Evolutionary conservation across 805 yeast species (phyloP), one percentile per base, ranked within the genome.

Genomic region (Yamadazyma kitorensis): DNA sequence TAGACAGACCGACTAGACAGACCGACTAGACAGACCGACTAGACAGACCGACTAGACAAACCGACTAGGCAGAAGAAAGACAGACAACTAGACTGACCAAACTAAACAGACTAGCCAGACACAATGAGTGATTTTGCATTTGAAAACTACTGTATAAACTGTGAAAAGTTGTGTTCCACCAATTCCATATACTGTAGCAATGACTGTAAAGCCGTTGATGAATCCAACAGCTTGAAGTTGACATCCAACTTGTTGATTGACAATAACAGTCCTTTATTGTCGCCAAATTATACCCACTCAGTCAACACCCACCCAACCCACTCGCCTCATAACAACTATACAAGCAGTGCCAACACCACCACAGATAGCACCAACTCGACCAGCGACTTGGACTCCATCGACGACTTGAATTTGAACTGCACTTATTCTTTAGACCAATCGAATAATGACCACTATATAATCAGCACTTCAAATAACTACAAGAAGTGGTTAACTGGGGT

Each of bases 71-170:
- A n/a, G n/a, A n/a, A n/a, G n/a, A n/a, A n/a, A n/a, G n/a, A n/a
- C n/a, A n/a, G n/a, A n/a, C n/a, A n/a, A n/a, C n/a, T n/a, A n/a
- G n/a, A n/a, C n/a, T n/a, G n/a, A n/a, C n/a, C n/a, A n/a, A n/a
- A n/a, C n/a, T n/a, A n/a, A n/a, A n/a, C n/a, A n/a, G n/a, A n/a
- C n/a, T n/a, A n/a, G n/a, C n/a, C n/a, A n/a, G 6, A 27, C 27
- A 25, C 5, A 29, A 68, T 70, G 74, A 59, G 74, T 26, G 60
- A 56, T 36, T 43, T 43, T 23, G 59, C 59, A 52, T 61, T 61
- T 43, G 59, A 61, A 41, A 59, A 61, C 45, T 61, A 59, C 44
- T 61, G 68, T 45, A 54, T 61, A 17, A 47, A 57, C 25, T 61
- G 68, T 44, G 66, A 61, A 41, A 51, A 59, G 43, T 51, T 59